Evolutionary conservation across 2,329 filamentous ascomycete species (phyloP).

Genomic region (Cordyceps tenuipes): DNA sequence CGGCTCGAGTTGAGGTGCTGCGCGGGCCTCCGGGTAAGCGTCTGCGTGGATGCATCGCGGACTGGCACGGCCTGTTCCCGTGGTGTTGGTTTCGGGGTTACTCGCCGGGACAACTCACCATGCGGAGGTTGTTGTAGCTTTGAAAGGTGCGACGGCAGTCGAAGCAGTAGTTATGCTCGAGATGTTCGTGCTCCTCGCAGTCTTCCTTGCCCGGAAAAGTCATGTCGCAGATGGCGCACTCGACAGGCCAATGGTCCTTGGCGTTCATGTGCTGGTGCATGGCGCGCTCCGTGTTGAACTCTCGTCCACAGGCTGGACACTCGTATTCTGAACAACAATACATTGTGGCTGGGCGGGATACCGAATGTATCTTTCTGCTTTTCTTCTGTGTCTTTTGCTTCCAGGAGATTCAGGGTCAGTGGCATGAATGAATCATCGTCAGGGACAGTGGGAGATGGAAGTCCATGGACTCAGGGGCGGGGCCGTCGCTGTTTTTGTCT

Average conservation of each 20-base stretch:
- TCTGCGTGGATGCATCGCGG: too few species aligned
- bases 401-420: too few species aligned
- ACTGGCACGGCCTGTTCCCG: not conserved
- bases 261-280: constrained; percentile 23
- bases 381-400: too few species aligned
- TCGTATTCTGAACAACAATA: constrained; percentile 13
- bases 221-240: constrained; percentile 22
- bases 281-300: constrained; percentile 18
- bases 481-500: too few species aligned
- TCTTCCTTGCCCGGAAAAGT: constrained; percentile 14
- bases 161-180: constrained; percentile 24
- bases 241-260: constrained; percentile 20
- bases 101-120: constrained; percentile 18
- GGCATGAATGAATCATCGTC: too few species aligned
- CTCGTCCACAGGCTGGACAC: constrained; percentile 21
- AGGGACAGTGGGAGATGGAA: too few species aligned
- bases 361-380: too few species aligned
- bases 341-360: not conserved
- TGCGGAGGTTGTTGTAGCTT: constrained; percentile 22
- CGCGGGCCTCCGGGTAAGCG: not conserved
- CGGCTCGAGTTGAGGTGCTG: constrained; percentile 47
- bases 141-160: constrained; percentile 26
- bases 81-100: not conserved
- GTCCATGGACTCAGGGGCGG: too few species aligned
- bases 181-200: constrained; percentile 20